A percentile compares a stretch with the other conserved stretches of the same genome.
These are phyloP conservation scores for Sarcodon sp. DNA, from an alignment of 768 basidiomycete genomes.

Conservation along the genomic window DNA sequence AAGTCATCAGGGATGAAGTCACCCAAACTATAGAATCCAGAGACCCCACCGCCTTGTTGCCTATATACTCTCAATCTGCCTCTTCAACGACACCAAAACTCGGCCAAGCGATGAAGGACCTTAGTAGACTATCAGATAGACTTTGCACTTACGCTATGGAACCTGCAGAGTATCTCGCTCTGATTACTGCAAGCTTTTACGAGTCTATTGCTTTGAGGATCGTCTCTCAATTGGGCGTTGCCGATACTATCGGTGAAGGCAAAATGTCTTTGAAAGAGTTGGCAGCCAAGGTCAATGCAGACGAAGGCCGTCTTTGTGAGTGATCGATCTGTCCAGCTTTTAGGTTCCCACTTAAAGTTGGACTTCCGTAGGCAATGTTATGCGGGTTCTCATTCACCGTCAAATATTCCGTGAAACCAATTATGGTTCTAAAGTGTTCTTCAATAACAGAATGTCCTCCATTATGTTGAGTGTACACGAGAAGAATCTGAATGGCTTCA, in stretches of 20 bases:
- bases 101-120: background rate
- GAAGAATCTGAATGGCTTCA: background rate
- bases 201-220: background rate
- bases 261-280: background rate
- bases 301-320: background rate
- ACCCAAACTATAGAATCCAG: background rate
- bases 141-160: background rate
- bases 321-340: background rate
- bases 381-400: background rate
- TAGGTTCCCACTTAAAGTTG: background rate
- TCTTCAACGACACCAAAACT: background rate
- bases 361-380: background rate
- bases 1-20: background rate
- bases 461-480: background rate
- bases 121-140: background rate
- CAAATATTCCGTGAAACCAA: background rate
- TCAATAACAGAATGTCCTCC: background rate
- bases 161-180: background rate
- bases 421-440: background rate
- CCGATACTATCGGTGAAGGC: background rate
- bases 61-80: background rate
- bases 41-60: background rate
- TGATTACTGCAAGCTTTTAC: background rate
- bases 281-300: background rate
- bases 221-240: background rate